Evolutionary conservation across 176 grass and related monocot species (phyloP).

Genomic region (Canna indica): DNA sequence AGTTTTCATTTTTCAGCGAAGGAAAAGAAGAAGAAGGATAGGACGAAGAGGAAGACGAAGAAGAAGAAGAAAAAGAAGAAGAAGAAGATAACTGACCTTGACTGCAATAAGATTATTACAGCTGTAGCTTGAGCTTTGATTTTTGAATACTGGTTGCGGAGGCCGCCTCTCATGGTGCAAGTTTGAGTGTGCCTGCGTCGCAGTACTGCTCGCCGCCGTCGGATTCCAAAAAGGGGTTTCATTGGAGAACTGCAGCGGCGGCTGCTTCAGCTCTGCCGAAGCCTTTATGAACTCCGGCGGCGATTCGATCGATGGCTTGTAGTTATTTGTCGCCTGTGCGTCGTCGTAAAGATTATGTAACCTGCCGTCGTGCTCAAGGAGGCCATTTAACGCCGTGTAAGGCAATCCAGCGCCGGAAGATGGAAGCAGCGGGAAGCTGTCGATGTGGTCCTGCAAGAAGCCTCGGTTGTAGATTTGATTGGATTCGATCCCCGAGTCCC

Average conservation of each 20-base stretch:
- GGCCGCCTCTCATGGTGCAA: constrained; percentile 1
- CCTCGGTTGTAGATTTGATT: constrained; percentile 17
- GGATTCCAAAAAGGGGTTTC: constrained; percentile 40
- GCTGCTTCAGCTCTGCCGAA: constrained; percentile 7
- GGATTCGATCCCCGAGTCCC: constrained; percentile 22
- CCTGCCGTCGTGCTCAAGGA: not conserved
- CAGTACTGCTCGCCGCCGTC: constrained; percentile 7
- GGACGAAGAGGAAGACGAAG: too few relatives aligned
- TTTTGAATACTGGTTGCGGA: constrained; percentile 24
- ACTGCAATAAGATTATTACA: not conserved
- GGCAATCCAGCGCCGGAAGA: constrained; percentile 9
- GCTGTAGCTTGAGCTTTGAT: not conserved
- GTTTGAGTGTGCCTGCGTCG: not conserved
- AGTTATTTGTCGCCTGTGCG: not conserved
- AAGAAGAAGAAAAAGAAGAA: too few relatives aligned
- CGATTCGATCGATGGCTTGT: constrained; percentile 8
- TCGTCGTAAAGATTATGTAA: too few relatives aligned
- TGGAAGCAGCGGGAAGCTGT: constrained; percentile 24
- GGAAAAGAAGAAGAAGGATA: too few relatives aligned
- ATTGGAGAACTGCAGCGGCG: constrained; percentile 43
- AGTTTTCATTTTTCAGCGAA: too few relatives aligned
- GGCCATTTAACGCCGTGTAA: not conserved
- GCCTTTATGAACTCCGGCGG: not conserved
- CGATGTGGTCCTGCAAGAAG: constrained; percentile 16
- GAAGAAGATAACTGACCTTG: not conserved